These are phyloP conservation scores for Monilinia vaccinii-corymbosi DNA, from an alignment of 2,329 filamentous ascomycete species.

Conservation along the genomic window DNA sequence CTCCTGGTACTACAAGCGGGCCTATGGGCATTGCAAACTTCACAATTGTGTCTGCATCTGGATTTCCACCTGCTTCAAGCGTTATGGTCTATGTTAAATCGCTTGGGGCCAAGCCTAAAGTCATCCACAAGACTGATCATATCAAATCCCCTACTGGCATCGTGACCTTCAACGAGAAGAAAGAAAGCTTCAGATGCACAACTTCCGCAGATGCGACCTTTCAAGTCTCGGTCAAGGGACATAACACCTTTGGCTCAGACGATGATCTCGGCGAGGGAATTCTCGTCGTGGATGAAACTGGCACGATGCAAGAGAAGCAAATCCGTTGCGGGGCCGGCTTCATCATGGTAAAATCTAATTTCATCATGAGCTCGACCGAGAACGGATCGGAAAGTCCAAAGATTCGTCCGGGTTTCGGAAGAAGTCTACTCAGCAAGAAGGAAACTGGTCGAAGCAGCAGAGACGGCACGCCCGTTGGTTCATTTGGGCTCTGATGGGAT, in stretches of 20 bases:
- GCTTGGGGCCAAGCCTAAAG: constrained; percentile 59
- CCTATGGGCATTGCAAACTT: constrained; percentile 71
- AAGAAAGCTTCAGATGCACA: constrained; percentile 65
- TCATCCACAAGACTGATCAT: constrained; percentile 86
- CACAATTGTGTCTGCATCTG: constrained; percentile 67
- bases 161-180: constrained; percentile 54
- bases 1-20: constrained; percentile 33
- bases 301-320: constrained; percentile 58
- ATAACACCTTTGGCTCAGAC: constrained; percentile 76
- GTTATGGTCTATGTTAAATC: constrained; percentile 69
- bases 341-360: constrained; percentile 67
- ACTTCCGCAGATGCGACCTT: constrained; percentile 81
- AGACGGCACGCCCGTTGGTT: constrained; percentile 33
- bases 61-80: constrained; percentile 67
- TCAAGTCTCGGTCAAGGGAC: constrained; percentile 76
- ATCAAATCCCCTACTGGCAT: constrained; percentile 62
- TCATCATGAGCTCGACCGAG: constrained; percentile 42
- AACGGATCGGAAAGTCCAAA: constrained; percentile 34
- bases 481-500: not conserved
- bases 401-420: constrained; percentile 32
- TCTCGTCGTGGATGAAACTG: constrained; percentile 86
- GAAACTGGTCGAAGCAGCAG: constrained; percentile 28
- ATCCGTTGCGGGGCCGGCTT: constrained; percentile 64
- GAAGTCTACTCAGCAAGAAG: constrained; percentile 48
- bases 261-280: constrained; percentile 73